Conservation (phyloP, 768 basidiomycete genomes). For the Hygrocybe coccinea region DNA sequence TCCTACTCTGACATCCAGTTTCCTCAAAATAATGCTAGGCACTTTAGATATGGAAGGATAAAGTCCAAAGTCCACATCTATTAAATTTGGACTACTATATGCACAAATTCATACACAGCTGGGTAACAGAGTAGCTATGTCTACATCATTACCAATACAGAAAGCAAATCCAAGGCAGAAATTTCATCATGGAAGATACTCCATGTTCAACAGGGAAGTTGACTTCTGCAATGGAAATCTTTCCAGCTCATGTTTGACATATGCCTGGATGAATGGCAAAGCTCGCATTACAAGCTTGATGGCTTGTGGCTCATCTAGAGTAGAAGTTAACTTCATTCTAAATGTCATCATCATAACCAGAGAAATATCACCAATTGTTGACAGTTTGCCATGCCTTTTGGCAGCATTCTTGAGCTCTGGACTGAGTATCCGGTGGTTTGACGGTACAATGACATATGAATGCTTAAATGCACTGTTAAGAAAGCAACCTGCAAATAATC, state of each 20-base stretch:
- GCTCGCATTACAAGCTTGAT: slow-evolving; percentile 67
- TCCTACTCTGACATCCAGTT: too few species aligned
- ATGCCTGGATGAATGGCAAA: slow-evolving; percentile 57
- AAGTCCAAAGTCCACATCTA: too few species aligned
- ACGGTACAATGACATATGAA: slow-evolving; percentile 67
- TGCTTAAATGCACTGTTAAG: slow-evolving; percentile 40
- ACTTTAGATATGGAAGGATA: too few species aligned
- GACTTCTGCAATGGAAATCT: slow-evolving; percentile 4
- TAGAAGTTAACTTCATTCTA: background rate
- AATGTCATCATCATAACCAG: background rate
- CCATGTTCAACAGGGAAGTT: slow-evolving; percentile 1
- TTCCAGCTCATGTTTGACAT: slow-evolving; percentile 40
- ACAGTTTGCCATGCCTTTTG: slow-evolving; percentile 61
- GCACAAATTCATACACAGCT: too few species aligned
- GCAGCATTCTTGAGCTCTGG: slow-evolving; percentile 41
- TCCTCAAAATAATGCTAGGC: too few species aligned
- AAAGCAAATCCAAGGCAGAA: too few species aligned
- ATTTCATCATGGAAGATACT: background rate
- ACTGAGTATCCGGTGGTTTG: slow-evolving; percentile 51
- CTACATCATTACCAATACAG: too few species aligned
- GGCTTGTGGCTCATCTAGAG: slow-evolving; percentile 63
- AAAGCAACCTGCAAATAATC: slow-evolving; percentile 1
- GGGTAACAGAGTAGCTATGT: too few species aligned
- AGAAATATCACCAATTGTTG: slow-evolving; percentile 52
- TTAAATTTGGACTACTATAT: too few species aligned